phyloP scores from a whole-genome alignment of 2,329 filamentous ascomycete genomes.

The Pezicula carpinea region DNA sequence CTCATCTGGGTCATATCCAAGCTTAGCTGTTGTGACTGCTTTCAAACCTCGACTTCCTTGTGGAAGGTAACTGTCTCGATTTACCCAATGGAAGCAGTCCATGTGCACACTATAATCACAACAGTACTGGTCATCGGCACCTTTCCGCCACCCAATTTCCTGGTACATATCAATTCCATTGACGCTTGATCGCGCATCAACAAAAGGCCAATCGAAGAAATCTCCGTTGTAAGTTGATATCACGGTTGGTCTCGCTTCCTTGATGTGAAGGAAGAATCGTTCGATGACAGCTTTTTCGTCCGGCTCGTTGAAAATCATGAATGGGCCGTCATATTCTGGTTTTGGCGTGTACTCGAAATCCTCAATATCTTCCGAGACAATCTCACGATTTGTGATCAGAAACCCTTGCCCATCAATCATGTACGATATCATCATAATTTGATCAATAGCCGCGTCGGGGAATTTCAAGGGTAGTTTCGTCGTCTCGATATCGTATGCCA shows the following conservation, averaged over 20 bases:
- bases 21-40: slow-evolving; percentile 94
- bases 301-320: slow-evolving; percentile 98
- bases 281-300: slow-evolving; percentile 86
- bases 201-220: slow-evolving; percentile 99
- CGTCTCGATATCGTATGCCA: slow-evolving; percentile 99
- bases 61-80: slow-evolving; percentile 94
- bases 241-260: slow-evolving; percentile 88
- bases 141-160: slow-evolving; percentile 95
- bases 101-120: slow-evolving; percentile 96
- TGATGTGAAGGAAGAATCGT: slow-evolving; percentile 92
- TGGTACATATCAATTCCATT: slow-evolving; percentile 99
- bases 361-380: slow-evolving; percentile 93
- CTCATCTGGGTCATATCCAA: slow-evolving; percentile 97
- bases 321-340: slow-evolving; percentile 90
- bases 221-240: slow-evolving; percentile 99
- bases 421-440: slow-evolving; percentile 99
- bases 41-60: slow-evolving; percentile 97
- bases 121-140: slow-evolving; percentile 93
- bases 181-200: slow-evolving; percentile 87
- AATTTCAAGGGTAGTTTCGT: slow-evolving; percentile 95
- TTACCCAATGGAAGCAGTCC: slow-evolving; percentile 99
- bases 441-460: slow-evolving; percentile 88
- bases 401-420: slow-evolving; percentile 99
- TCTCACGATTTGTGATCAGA: slow-evolving; percentile 94
- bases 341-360: slow-evolving; percentile 99